Conservation (phyloP, 2,329 filamentous ascomycete species). For the Byssothecium circinans region DNA sequence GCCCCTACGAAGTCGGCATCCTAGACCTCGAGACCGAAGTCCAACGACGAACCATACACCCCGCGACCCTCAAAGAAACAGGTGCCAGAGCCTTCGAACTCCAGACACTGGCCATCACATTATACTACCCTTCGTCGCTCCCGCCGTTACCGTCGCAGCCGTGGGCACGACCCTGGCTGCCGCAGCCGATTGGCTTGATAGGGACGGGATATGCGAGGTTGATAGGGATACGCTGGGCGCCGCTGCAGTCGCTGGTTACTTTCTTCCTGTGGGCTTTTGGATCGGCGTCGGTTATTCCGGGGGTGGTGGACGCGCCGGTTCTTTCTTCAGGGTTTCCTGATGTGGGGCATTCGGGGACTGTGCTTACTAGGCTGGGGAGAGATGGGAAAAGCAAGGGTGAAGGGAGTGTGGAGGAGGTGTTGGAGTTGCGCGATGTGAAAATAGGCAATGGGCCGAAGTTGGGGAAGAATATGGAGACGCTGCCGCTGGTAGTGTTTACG, state of each 20-base stretch:
- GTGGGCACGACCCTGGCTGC: constrained; percentile 48
- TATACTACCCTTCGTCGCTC: constrained; percentile 49
- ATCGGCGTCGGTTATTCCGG: constrained; percentile 47
- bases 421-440: constrained; percentile 19
- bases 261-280: constrained; percentile 47
- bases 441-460: constrained; percentile 6
- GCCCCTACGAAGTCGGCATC: constrained; percentile 47
- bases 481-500: constrained; percentile 51
- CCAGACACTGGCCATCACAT: constrained; percentile 49
- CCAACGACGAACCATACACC: constrained; percentile 35
- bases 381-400: constrained; percentile 18
- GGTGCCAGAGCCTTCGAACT: constrained; percentile 48
- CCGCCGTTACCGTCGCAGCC: constrained; percentile 25
- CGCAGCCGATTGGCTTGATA: constrained; percentile 47
- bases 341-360: neutral
- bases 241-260: constrained; percentile 44
- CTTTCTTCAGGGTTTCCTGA: constrained; percentile 20
- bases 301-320: constrained; percentile 48
- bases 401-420: constrained; percentile 10
- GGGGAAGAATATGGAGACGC: constrained; percentile 22
- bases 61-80: constrained; percentile 43
- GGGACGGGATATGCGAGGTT: constrained; percentile 50
- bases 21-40: constrained; percentile 49
- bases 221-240: constrained; percentile 40
- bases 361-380: constrained; percentile 1